Conservation (phyloP, 805 yeast species). For the Hermanozyma aechmeae region DNA sequence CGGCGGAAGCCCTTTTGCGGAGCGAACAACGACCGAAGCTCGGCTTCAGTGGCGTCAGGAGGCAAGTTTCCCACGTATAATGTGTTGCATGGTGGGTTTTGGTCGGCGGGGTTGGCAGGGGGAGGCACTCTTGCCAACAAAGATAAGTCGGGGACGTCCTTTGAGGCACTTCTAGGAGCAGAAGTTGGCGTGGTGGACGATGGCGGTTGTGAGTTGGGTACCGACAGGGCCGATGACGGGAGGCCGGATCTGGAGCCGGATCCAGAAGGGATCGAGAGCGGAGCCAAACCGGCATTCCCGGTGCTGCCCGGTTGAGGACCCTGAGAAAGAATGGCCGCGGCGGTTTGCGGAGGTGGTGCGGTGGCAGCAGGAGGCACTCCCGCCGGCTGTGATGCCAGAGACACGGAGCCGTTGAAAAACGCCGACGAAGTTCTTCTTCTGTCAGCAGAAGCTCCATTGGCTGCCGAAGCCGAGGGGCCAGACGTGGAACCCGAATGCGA, state of each 20-base stretch:
- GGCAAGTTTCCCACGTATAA: constrained; percentile 95
- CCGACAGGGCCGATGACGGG: constrained; percentile 1
- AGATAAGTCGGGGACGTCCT: constrained; percentile 55
- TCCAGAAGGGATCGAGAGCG: constrained; percentile 2
- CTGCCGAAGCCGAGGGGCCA: constrained; percentile 2
- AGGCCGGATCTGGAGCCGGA: constrained; percentile 4
- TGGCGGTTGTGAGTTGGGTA: constrained; percentile 3
- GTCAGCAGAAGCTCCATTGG: constrained; percentile 10
- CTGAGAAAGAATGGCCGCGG: constrained; percentile 9
- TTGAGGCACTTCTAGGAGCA: constrained; percentile 9
- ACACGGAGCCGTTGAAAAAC: constrained; percentile 34
- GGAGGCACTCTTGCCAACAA: constrained; percentile 75
- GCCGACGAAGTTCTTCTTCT: constrained; percentile 48
- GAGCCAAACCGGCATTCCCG: constrained; percentile 3
- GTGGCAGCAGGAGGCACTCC: neutral
- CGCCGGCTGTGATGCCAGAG: too few species aligned
- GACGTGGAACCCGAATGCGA: constrained; percentile 2
- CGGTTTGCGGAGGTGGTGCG: constrained; percentile 9
- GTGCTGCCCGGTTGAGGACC: constrained; percentile 6
- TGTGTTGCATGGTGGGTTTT: constrained; percentile 97
- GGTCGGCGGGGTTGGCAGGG: constrained; percentile 97
- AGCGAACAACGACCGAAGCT: constrained; percentile 76
- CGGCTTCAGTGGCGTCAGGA: constrained; percentile 93
- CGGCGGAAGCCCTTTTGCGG: constrained; percentile 90
- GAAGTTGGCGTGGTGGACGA: constrained; percentile 6